Percentiles rank a stretch among this genome's conserved stretches.
phyloP scores from a whole-genome alignment of 2,329 filamentous ascomycete species.

The Trichophyton equinum region DNA sequence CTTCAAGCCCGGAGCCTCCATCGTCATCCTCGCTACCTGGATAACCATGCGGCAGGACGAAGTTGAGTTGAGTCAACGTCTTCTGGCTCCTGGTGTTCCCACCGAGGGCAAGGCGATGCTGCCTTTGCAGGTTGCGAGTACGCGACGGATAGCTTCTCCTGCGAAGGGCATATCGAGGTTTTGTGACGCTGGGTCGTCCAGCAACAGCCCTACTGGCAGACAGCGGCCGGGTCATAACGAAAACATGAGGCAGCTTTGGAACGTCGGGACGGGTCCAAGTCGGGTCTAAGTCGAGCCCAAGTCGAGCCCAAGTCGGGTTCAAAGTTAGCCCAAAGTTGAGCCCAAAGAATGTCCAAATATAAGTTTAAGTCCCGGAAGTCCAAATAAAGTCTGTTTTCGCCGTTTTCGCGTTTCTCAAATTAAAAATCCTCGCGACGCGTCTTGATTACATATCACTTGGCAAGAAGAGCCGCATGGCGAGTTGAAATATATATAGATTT shows the following conservation, averaged over 20 bases:
- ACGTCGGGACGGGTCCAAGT: not conserved
- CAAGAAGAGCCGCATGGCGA: not conserved
- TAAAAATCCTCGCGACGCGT: not conserved
- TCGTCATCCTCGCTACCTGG: conserved; percentile 17
- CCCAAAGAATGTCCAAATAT: not conserved
- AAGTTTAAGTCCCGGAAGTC: not conserved
- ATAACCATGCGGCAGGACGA: conserved; percentile 19
- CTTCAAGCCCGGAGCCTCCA: conserved; percentile 22
- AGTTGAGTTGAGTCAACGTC: conserved; percentile 33
- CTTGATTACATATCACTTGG: not conserved
- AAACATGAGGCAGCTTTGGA: not conserved
- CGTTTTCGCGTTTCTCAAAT: not conserved
- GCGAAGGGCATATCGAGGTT: not conserved
- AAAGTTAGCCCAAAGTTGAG: not conserved
- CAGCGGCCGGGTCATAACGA: not conserved
- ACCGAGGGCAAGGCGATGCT: conserved; percentile 11
- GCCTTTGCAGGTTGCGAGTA: conserved; percentile 4
- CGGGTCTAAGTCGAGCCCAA: not conserved
- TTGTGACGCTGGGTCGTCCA: not conserved
- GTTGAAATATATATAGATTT: not conserved
- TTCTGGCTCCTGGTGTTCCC: conserved; percentile 21
- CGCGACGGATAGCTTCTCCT: not conserved
- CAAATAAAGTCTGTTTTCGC: not conserved
- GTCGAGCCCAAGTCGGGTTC: not conserved
- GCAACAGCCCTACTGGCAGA: not conserved